phyloP scores from a whole-genome alignment of 306 rosid species.

The Trichosanthes truncata region DNA sequence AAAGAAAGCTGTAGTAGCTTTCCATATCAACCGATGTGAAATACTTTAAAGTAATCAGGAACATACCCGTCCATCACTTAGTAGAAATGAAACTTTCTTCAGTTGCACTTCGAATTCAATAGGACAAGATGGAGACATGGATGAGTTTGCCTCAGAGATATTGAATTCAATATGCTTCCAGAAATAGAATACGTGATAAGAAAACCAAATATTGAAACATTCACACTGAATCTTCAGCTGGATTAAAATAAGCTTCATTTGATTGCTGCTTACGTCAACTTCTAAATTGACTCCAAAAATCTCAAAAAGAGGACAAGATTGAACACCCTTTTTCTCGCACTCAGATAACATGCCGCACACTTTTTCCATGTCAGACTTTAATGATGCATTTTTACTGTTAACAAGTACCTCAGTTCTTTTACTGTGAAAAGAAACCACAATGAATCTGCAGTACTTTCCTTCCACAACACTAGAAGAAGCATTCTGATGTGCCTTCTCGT shows the following conservation, averaged over 20 bases:
- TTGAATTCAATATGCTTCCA: slow-evolving; percentile 37
- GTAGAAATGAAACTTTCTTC: slow-evolving; percentile 63
- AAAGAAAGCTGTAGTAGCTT: not conserved
- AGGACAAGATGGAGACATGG: slow-evolving; percentile 29
- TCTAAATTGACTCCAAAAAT: slow-evolving; percentile 39
- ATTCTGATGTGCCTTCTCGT: slow-evolving; percentile 18
- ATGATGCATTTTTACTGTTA: slow-evolving; percentile 22
- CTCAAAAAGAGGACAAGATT: slow-evolving; percentile 65
- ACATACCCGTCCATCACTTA: slow-evolving; percentile 86
- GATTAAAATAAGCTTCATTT: slow-evolving; percentile 15
- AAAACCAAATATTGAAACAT: slow-evolving; percentile 57
- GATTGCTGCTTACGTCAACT: slow-evolving; percentile 24
- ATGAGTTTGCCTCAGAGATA: slow-evolving; percentile 34
- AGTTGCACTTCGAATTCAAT: slow-evolving; percentile 37
- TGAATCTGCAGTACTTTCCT: slow-evolving; percentile 30
- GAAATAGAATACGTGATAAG: slow-evolving; percentile 56
- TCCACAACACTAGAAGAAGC: slow-evolving; percentile 26
- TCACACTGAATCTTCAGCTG: slow-evolving; percentile 50
- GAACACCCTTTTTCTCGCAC: slow-evolving; percentile 34
- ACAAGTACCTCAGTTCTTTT: slow-evolving; percentile 36
- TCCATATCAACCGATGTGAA: not conserved
- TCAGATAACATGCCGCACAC: slow-evolving; percentile 38
- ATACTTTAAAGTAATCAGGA: not conserved
- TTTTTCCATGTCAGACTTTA: slow-evolving; percentile 51
- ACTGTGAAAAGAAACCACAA: slow-evolving; percentile 37